Evolutionary conservation across 129 eudicot genomes (phyloP), one percentile per base, ranked within the genome.

Genomic region (Cynara cardunculus): DNA sequence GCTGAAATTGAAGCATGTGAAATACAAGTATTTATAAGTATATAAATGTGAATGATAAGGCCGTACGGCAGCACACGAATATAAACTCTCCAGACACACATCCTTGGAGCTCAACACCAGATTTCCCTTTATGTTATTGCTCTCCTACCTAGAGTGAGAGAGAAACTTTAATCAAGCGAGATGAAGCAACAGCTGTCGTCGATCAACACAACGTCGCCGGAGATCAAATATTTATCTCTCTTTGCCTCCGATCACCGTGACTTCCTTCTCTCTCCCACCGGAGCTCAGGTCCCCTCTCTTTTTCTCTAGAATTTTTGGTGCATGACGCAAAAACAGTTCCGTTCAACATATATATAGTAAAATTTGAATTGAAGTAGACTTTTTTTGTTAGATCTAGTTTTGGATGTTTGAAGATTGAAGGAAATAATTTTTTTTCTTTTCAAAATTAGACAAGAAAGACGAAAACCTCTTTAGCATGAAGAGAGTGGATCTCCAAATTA

Each of bases 211-310:
- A 67, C 72, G 30, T 34, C 72, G 65, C 13, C 77, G 69, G 79
- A 53, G 59, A 75, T 74, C 77, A 74, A 5, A 56, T 84, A 73
- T 69, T 30, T 73, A 18, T 88, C 89, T 41, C 88, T 92, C 19
- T 79, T 89, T 59, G 70, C 88, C 64, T 84, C 97, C 62, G 75
- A 83, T 66, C 88, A 85, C 80, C 92, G 97, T 35, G 89, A 92
- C 78, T 92, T 86, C 72, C 87, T 92, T 35, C 82, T 92, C 56
- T 83, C 97, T 70, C 88, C 94, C 35, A 78, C 89, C 77, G 92
- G 88, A 82, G 78, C 89, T 83, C 88, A 85, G 94, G 97, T 89
- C 25, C 16, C 32, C 19, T 21, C 74, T 49, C 41, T 81, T 14
- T 69, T 19, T 67, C 78, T 49, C 69, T 27, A 37, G n/a, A 46